Base-by-base conservation (phyloP, 768 basidiomycete species). In the Aureoboletus auriporus region DNA sequence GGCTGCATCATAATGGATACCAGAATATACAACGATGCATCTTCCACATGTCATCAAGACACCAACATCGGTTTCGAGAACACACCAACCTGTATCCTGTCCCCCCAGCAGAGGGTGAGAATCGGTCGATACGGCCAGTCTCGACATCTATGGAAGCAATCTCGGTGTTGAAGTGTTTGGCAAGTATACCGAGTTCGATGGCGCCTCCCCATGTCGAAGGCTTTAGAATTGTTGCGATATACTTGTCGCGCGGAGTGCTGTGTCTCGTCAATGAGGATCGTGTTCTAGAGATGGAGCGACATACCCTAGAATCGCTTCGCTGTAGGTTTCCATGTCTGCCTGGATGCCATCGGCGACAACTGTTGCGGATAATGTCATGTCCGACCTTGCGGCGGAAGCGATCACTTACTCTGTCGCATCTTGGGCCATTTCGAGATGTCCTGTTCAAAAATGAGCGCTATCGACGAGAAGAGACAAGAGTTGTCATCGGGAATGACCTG, bases 401-500 rank as follows among this genome's bases (percentile, higher is more conserved):
- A 31, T 27, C 35, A 63, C 79, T 51, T 57, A 93, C 93, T 79
- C 68, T 88, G 75, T 36, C 94, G 78, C 61, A 96, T 78, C 52
- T 74, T 68, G 23, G 74, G 71, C 2, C 86, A 87, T 50, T 84
- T 84, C n/a, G 75, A 67, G 11, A 86, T 83, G 49, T 82, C 82
- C 59, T 94, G 92, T 61, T 86, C 83, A 58, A 97, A 94, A 2
- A 95, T 73, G 36, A 95, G 71, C 13, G 89, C 90, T 39, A 91
- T 74, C 3, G 93, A 83, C 4, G 87, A 87, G 71, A 97, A 98
- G 28, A 98, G 72, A 66, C 95, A 98, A 1, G 92, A 89, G 60
- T 98, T 98, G 69, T 98, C 95, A 60, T 98, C 95, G n/a, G 93
- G 94, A 14, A 95, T 91, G 47, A 93, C 76, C 81, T 89, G 23